These are phyloP conservation scores for Angophora floribunda DNA, from an alignment of 345 rosid genomes.

Conservation along the genomic window DNA sequence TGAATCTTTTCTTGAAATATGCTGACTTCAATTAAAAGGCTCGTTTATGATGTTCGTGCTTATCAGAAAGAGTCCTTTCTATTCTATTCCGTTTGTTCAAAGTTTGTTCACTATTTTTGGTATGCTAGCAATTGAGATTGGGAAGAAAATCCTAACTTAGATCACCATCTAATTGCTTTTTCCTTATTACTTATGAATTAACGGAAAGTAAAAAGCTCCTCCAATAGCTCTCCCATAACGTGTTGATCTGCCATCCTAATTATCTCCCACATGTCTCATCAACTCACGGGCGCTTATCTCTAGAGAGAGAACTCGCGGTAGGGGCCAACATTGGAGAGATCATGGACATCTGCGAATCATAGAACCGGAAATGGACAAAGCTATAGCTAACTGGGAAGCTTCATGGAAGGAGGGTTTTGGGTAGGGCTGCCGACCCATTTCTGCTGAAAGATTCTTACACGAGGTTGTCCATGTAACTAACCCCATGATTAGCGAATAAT, in stretches of 20 bases:
- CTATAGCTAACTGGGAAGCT: neutral
- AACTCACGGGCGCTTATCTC: neutral
- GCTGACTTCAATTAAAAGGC: neutral
- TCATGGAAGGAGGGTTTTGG: neutral
- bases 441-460: neutral
- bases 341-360: neutral
- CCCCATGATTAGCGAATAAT: neutral
- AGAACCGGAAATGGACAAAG: neutral
- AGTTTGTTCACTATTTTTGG: neutral
- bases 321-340: neutral
- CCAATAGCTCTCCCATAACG: neutral
- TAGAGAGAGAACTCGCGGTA: neutral
- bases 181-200: neutral
- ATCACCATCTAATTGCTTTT: neutral
- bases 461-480: neutral
- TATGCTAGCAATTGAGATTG: neutral
- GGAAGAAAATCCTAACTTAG: neutral
- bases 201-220: neutral
- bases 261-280: neutral
- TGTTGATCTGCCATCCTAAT: neutral
- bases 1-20: neutral
- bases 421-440: constrained; percentile 28
- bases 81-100: neutral
- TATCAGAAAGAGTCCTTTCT: neutral
- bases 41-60: neutral